Base-by-base conservation (phyloP, 2,329 filamentous ascomycete genomes). In the Alternaria brassicae region DNA sequence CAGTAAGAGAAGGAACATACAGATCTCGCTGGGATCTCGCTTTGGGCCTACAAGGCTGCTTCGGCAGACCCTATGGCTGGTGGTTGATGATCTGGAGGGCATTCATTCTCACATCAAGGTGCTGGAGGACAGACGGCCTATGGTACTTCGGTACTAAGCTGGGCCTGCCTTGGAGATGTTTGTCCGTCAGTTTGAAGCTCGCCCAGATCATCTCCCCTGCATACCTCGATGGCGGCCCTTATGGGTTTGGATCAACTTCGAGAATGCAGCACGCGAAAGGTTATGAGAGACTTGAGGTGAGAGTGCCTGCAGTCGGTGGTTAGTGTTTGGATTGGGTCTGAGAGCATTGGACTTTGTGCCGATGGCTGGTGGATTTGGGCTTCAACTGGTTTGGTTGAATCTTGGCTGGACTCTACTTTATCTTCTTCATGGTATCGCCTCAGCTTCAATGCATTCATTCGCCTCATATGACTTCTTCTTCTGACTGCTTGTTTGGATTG, bases 71-170 rank as follows among this genome's bases (percentile, higher is more conserved):
- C 34, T 19, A 49, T 36, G 56, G 50, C 50, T 63, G 45, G 57
- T 54, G 34, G 40, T 53, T 34, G 32, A 44, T 62, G 61, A 45
- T 63, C 58, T 48, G 48, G 60, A 25, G 49, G 51, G 30, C 32
- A 40, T 50, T 36, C 27, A 39, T 53, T 42, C 27, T 53, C 39
- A 42, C n/a, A 50, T 50, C 53, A 54, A 41, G 42, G 61, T 56
- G 61, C 19, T 52, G 61, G 61, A 63, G 58, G 55, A 63, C 23
- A 63, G 61, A 63, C 37, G 32, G 56, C 55, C 56, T 36, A 49
- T 54, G 41, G 56, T 53, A 17, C 56, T 39, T 56, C 45, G 28
- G 53, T 53, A 51, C 53, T 58, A 60, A 53, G 57, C 41, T 47
- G 39, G 61, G 61, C 57, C 58, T 63, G 27, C 57, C 47, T 45